Evolutionary conservation across 805 yeast genomes (phyloP), one percentile per base, ranked within the genome.

Genomic region (Barnettozyma botsteinii): DNA sequence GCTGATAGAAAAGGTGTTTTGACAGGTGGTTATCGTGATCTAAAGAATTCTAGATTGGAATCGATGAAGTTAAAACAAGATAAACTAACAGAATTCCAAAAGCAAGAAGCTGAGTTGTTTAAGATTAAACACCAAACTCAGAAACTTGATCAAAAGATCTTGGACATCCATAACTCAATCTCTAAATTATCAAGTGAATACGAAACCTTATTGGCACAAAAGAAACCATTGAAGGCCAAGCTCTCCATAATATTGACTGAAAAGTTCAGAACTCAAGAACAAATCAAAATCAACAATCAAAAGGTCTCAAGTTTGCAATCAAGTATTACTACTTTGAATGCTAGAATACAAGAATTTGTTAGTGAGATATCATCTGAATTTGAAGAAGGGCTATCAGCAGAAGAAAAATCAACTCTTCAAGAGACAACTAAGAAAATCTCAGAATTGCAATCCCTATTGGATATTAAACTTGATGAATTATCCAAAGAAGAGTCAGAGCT

Each of bases 11-110:
- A 70, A 48, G 98, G 98, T 60, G 84, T 83, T 2, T 60, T 93
- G 33, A 79, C 86, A 19, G 98, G 98, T 61, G 98, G 98, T 35
- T 86, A 73, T 52, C 73, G 85, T 49, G 93, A 85, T 51, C 73
- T 70, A 50, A 75, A 74, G 43, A 68, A 65, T 38, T 81, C 87
- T 0, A 71, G 94, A 50, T 61, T 89, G 35, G 95, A 87, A 49
- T 74, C 81, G 3, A 67, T 86, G 52, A 77, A 77, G 39, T 56
- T 64, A 12, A 71, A 83, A 47, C 68, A 73, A 12, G 69, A 64
- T 40, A 77, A 82, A 56, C 72, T 66, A 31, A 57, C 60, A 3
- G 79, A 77, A 31, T 63, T 72, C 14, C 68, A 58, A n/a, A 57
- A 58, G 4, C 56, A 68, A 7, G 67, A 66, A 25, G 56, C 50